Base-by-base conservation (phyloP, 176 grass and related monocot species). In the Oryza punctata region DNA sequence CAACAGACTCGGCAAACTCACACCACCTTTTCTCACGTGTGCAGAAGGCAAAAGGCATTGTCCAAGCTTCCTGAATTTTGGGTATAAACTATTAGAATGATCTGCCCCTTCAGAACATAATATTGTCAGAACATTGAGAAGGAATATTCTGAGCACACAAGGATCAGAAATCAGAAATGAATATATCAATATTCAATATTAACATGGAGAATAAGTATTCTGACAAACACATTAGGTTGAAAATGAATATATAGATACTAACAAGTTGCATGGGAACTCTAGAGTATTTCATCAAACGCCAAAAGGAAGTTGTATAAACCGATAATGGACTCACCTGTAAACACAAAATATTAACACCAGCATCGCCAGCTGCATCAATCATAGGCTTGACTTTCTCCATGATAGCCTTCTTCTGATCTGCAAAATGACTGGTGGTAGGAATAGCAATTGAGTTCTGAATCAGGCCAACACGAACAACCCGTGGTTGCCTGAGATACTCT, bases 21-120 rank as follows among this genome's bases (percentile, higher is more conserved):
- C 93, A 99, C 96, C 96, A 99, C 70, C 76, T 91, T 85, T 99
- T 99, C 81, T 99, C 96, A 52, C 96, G 84, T 8, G 96, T 99
- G 85, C 96, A 99, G 70, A 99, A 99, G 26, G 96, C 93, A 90
- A 99, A 99, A 74, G 96, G 96, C 96, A 99, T 94, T 63, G 85
- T 99, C 96, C 93, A 99, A 69, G 96, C 96, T 85, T 99, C 96
- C 96, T 99, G 85, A 49, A 88, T 80, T 90, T 84, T 43, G n/a
- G 25, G 16, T 73, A 76, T 33, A 33, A 77, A 76, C 71, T 21
- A 88, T 65, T 64, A 88, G 63, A 67, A 83, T 25, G 0, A 47
- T 81, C 2, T 25, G 32, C 12, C 64, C 38, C 50, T 94, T 85
- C 23, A 28, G 24, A 69, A 69, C 28, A 68, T 67, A 50, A 29